Evolutionary conservation across 1,284 basidiomycete species (phyloP).

Genomic region (Thelephora terrestris): DNA sequence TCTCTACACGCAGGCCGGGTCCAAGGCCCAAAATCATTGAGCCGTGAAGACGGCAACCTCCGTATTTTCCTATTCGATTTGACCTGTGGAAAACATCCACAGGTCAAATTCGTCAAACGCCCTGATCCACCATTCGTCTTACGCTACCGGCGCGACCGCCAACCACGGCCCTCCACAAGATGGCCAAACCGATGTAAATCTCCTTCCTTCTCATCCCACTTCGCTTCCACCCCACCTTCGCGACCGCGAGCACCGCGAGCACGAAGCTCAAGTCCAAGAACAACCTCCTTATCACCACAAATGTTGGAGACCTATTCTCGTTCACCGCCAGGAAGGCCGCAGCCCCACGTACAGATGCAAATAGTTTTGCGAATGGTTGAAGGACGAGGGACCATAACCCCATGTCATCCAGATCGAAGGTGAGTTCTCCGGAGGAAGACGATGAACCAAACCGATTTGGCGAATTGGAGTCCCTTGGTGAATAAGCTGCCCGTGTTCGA

Average conservation of each 20-base stretch:
- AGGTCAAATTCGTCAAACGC: neutral
- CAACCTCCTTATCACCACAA: conserved; percentile 56
- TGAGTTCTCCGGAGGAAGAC: conserved; percentile 17
- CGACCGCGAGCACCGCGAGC: conserved; percentile 41
- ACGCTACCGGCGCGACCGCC: conserved; percentile 46
- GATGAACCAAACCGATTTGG: conserved; percentile 13
- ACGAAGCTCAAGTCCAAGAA: conserved; percentile 69
- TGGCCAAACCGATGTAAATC: conserved; percentile 48
- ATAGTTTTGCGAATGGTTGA: conserved; percentile 43
- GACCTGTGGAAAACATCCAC: no score
- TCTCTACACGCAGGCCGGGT: no score
- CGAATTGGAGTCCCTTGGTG: conserved; percentile 27
- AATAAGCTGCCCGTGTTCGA: conserved; percentile 3
- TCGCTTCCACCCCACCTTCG: conserved; percentile 52
- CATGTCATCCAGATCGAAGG: conserved; percentile 64
- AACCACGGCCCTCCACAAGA: conserved; percentile 63
- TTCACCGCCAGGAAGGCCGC: conserved; percentile 45
- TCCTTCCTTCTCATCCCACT: conserved; percentile 60
- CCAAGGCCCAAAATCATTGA: no score
- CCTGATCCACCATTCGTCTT: conserved; percentile 28
- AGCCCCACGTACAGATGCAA: conserved; percentile 37
- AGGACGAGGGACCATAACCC: conserved; percentile 73
- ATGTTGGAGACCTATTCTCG: conserved; percentile 49
- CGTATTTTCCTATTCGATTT: no score
- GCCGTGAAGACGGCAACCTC: no score